phyloP scores from a whole-genome alignment of 2,329 filamentous ascomycete species.

The Bisporella sp. region DNA sequence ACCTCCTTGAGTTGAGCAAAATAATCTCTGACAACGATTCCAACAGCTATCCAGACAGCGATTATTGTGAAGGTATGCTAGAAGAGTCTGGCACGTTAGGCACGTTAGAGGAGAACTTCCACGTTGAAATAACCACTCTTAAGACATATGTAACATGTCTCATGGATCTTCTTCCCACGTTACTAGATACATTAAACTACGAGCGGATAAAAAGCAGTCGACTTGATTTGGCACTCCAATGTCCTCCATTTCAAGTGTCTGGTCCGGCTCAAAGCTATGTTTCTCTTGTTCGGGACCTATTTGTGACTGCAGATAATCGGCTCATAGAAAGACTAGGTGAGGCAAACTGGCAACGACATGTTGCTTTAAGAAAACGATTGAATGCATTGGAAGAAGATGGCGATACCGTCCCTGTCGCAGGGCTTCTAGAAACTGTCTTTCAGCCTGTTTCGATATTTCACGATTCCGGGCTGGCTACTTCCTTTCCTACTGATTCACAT shows the following conservation, averaged over 20 bases:
- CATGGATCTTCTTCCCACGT: slow-evolving; percentile 5
- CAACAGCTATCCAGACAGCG: no score
- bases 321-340: slow-evolving; percentile 8
- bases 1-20: no score
- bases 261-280: slow-evolving; percentile 3
- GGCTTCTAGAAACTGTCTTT: slow-evolving; percentile 1
- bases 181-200: background rate
- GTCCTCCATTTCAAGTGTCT: slow-evolving; percentile 4
- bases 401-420: background rate
- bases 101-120: no score
- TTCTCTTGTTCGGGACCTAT: slow-evolving; percentile 3
- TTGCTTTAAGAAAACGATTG: background rate
- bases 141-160: slow-evolving; percentile 1
- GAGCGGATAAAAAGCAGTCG: no score
- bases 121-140: background rate
- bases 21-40: no score
- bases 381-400: background rate
- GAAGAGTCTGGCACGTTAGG: no score
- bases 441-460: slow-evolving; percentile 6
- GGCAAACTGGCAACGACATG: slow-evolving; percentile 9
- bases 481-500: background rate
- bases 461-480: slow-evolving; percentile 6
- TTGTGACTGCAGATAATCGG: background rate
- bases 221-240: no score
- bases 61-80: no score